Evolutionary conservation across 1,139 yeast genomes (phyloP), one percentile per base, ranked within the genome.

Genomic region (Saccharomycopsis hybrid): DNA sequence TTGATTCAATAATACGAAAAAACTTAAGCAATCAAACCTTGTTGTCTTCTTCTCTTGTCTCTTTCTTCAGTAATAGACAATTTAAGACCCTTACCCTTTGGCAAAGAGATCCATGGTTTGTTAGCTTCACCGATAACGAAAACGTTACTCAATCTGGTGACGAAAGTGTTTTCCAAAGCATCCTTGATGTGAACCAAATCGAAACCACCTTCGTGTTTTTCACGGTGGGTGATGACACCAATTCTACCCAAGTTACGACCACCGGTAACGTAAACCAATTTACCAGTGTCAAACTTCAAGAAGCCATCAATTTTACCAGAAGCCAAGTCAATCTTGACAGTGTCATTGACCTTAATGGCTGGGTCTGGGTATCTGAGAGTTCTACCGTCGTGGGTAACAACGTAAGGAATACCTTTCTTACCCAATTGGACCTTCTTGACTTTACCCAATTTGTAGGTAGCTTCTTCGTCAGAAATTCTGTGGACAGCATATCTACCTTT

Each of bases 51-150:
- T 80, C 87, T 84, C 84, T 95, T 85, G 90, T 92, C 98, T 81
- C 98, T 90, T 84, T 92, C 98, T 80, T 92, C 98, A 70, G 97
- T 80, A 73, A 90, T 89, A 68, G 95, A 75, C 72, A 92, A 85
- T 82, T 90, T 92, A 75, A 92, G 86, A 86, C 98, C 98, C 85
- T 92, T 92, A 80, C 97, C 97, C 90, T 89, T 92, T 82, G 98
- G 98, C 75, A 92, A 82, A 59, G 97, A 88, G 72, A 92, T 83
- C 82, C 82, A 81, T 70, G 97, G 96, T 80, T 89, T 90, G 76
- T 90, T 86, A 69, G 94, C 94, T 78, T 90, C 97, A 78, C 97
- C 97, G 70, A 92, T 85, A 69, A 90, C 85, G 77, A 92, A 92
- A 66, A 92, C 96, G 85, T 92, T 92, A 66, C 84, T 72, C 70